Percentiles rank a stretch among this genome's conserved stretches.
Conservation (phyloP, 1,284 basidiomycete species). For the Tausonia pullulans region DNA sequence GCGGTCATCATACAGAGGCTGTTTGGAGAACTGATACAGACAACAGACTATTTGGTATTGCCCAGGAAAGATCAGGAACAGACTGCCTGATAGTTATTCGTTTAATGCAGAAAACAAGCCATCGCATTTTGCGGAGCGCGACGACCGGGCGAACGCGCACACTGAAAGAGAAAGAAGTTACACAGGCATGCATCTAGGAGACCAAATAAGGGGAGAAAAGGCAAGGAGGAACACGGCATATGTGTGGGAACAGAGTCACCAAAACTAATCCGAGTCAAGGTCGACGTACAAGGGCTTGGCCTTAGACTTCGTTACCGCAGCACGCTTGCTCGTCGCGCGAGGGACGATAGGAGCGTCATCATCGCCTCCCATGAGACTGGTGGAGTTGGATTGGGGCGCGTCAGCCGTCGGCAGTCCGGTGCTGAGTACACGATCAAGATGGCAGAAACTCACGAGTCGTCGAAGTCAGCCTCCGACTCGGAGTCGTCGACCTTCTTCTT, state of each 20-base stretch:
- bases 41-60: no score
- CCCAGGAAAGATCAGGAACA: no score
- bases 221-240: neutral
- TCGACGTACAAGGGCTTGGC: neutral
- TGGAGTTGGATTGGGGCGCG: slow-evolving; percentile 15
- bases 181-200: no score
- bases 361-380: neutral
- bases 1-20: no score
- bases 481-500: slow-evolving; percentile 9
- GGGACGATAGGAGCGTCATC: slow-evolving; percentile 9
- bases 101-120: no score
- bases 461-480: slow-evolving; percentile 18
- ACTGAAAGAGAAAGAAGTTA: no score
- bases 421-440: neutral
- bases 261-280: neutral
- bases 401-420: neutral
- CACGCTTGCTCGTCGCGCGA: slow-evolving; percentile 15
- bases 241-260: slow-evolving; percentile 2
- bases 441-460: neutral
- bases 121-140: no score
- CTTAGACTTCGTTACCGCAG: slow-evolving; percentile 1
- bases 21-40: no score
- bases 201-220: no score
- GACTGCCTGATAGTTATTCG: no score
- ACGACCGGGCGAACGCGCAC: no score